phyloP scores from a whole-genome alignment of 116 monocot genomes.

The Papilionanthe hybrid region DNA sequence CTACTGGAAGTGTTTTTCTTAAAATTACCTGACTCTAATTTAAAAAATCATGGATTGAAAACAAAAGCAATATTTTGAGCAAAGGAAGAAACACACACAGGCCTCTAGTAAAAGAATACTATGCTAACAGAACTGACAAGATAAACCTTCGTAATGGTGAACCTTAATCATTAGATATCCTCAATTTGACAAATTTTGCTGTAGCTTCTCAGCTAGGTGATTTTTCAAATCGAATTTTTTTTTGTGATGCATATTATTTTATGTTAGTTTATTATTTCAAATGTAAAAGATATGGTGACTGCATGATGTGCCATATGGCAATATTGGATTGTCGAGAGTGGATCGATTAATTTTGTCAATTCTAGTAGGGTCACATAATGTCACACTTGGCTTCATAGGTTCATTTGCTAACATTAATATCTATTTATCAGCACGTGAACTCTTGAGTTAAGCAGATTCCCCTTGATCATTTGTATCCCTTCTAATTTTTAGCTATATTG shows the following conservation, averaged over 20 bases:
- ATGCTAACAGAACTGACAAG: slow-evolving; percentile 27
- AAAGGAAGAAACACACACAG: slow-evolving; percentile 65
- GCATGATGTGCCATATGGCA: background rate
- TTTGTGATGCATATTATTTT: too few species aligned
- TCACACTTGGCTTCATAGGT: background rate
- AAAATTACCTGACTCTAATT: slow-evolving; percentile 4
- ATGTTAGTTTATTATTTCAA: background rate
- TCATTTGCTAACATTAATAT: background rate
- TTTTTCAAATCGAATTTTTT: background rate
- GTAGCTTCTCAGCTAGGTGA: slow-evolving; percentile 19
- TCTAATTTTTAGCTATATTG: background rate
- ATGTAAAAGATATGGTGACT: background rate
- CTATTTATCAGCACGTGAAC: background rate
- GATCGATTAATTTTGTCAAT: background rate
- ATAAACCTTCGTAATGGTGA: slow-evolving; percentile 21
- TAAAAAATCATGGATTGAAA: slow-evolving; percentile 18
- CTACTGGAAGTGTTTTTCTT: background rate
- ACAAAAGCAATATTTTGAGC: slow-evolving; percentile 93
- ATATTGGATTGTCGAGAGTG: background rate
- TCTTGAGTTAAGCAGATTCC: background rate
- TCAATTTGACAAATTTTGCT: slow-evolving; percentile 61
- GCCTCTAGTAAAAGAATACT: slow-evolving; percentile 17
- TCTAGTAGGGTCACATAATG: background rate
- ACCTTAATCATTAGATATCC: slow-evolving; percentile 65
- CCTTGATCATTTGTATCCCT: background rate